Evolutionary conservation across 78 protist genomes (phyloP).

Genomic region (Anaeramoeba flamelloides): DNA sequence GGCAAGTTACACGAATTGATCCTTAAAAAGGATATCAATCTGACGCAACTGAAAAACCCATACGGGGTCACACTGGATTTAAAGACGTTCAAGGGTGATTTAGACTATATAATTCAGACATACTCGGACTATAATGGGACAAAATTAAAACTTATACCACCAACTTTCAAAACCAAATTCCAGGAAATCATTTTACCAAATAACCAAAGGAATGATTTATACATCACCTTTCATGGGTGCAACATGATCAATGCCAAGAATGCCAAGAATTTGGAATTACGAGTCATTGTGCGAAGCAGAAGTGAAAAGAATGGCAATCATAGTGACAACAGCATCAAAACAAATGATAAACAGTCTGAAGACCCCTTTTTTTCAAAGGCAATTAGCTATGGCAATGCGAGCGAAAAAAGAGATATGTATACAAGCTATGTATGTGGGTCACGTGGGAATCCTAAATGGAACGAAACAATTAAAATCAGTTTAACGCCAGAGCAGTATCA

Average conservation of each 20-base stretch:
- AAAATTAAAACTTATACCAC: too few species aligned
- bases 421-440: background rate
- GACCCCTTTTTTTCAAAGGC: background rate
- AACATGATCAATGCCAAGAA: background rate
- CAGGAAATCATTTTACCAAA: background rate
- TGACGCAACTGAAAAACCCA: too few species aligned
- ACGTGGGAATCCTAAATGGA: background rate
- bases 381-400: background rate
- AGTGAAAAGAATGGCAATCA: too few species aligned
- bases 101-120: too few species aligned
- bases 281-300: background rate
- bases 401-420: background rate
- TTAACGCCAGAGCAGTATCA: background rate
- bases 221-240: background rate
- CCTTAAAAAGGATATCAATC: too few species aligned
- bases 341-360: background rate
- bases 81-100: too few species aligned
- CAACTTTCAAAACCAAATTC: too few species aligned
- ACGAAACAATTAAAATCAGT: background rate
- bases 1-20: too few species aligned
- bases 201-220: background rate
- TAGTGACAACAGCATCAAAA: too few species aligned
- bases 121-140: too few species aligned
- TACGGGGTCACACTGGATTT: too few species aligned
- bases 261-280: background rate